Base-by-base conservation (phyloP, 257 asterid genomes). In the Fraxinus pennsylvanica region DNA sequence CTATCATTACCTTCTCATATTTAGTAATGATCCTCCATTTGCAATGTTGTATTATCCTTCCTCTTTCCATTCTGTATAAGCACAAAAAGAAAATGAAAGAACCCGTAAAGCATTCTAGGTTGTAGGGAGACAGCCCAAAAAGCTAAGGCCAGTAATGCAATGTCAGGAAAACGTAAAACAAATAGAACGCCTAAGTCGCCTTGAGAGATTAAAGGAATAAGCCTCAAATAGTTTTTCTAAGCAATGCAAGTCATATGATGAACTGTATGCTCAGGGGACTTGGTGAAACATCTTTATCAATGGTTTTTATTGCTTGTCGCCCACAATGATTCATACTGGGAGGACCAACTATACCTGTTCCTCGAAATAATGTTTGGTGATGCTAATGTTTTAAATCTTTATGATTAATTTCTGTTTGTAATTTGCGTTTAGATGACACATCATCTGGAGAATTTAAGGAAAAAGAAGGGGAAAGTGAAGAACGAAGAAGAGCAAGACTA, bases 391-490 rank as follows among this genome's bases (percentile, higher is more conserved):
- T 33, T 33, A 33, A 33, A 25, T 47, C 33, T 45, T 74, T 36
- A 50, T 66, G 10, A 22, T 70, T 72, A 71, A 70, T 76, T 73
- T 66, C 68, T 45, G 17, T 63, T 79, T 32, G 15, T 74, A 70
- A 36, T 70, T 73, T 80, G 47, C 39, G 35, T 84, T 87, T 91
- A 92, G 98, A 91, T 76, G 74, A 87, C 65, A 73, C 94, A 57
- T 88, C 94, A 74, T 87, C 91, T 73, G 96, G 78, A 41, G 91
- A 81, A 85, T 95, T 95, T 80, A 85, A 84, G 47, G 97, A 91
- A 85, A 79, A 88, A 68, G 93, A 88, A 69, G 97, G 89, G 69
- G 98, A 95, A 82, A 89, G 91, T 80, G 89, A 80, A 71, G 99
- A 91, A 77, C 86, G 98, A 81, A 86, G 99, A 79, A 85, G 80